These are phyloP conservation scores for Penicillium lagena DNA, from an alignment of 495 filamentous ascomycete genomes.

Conservation along the genomic window DNA sequence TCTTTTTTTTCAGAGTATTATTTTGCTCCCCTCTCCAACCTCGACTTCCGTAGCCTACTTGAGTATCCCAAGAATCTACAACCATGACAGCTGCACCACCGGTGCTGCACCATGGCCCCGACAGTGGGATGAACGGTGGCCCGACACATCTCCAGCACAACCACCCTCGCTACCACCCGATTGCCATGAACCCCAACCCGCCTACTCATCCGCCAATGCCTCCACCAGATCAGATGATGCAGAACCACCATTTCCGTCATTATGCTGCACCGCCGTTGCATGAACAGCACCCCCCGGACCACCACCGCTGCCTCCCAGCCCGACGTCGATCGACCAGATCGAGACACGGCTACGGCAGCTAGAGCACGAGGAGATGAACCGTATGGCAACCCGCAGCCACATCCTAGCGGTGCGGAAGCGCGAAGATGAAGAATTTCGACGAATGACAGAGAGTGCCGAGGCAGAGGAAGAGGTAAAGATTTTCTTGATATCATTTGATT, in stretches of 20 bases:
- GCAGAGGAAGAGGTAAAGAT: conserved; percentile 42
- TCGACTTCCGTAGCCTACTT: not conserved
- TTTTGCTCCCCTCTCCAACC: conserved; percentile 4
- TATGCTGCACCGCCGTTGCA: conserved; percentile 30
- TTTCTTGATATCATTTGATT: not conserved
- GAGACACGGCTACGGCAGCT: conserved; percentile 38
- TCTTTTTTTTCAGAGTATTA: conserved; percentile 3
- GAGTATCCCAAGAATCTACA: not conserved
- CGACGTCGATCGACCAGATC: conserved; percentile 35
- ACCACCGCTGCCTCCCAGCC: conserved; percentile 19
- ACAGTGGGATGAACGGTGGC: conserved; percentile 28
- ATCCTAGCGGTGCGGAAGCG: conserved; percentile 38
- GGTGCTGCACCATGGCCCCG: conserved; percentile 29
- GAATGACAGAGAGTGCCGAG: conserved; percentile 41
- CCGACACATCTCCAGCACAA: conserved; percentile 28
- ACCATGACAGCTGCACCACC: conserved; percentile 38
- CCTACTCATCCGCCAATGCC: conserved; percentile 26
- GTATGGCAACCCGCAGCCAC: conserved; percentile 37
- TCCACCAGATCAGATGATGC: conserved; percentile 30
- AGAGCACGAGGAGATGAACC: conserved; percentile 42
- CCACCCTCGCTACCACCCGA: conserved; percentile 39
- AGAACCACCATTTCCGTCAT: conserved; percentile 33
- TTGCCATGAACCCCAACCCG: conserved; percentile 42
- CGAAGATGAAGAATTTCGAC: conserved; percentile 43
- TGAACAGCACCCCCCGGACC: conserved; percentile 27